Conservation (phyloP, 495 filamentous ascomycete species). For the Apodospora peruviana region DNA sequence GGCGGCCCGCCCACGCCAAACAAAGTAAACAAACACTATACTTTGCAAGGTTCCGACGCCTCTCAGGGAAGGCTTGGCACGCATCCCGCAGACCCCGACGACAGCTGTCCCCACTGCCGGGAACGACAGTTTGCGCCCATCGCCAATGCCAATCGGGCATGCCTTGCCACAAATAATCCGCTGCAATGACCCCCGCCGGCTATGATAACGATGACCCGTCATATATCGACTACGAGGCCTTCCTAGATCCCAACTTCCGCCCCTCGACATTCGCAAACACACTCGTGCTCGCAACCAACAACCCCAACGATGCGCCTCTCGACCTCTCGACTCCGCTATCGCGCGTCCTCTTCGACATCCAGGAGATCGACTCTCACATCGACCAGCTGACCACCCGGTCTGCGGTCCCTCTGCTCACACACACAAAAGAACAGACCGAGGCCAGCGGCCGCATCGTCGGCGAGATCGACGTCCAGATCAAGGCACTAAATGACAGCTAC, state of each 20-base stretch:
- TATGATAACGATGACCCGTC: constrained; percentile 56
- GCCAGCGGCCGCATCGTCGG: constrained; percentile 63
- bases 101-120: no score
- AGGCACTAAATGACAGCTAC: constrained; percentile 75
- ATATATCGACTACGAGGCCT: constrained; percentile 95
- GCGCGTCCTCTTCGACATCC: constrained; percentile 90
- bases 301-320: constrained; percentile 80
- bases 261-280: constrained; percentile 78
- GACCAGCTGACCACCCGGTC: constrained; percentile 80
- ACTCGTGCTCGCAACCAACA: constrained; percentile 84
- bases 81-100: background rate
- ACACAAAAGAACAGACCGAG: constrained; percentile 66
- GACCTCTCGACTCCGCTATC: constrained; percentile 93
- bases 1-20: no score
- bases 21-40: no score
- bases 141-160: background rate
- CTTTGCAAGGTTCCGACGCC: no score
- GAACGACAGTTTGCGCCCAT: no score
- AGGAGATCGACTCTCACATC: constrained; percentile 96
- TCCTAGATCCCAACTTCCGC: constrained; percentile 78
- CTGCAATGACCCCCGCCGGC: constrained; percentile 16
- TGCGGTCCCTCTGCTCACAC: constrained; percentile 73
- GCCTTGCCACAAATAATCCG: constrained; percentile 3
- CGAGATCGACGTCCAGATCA: constrained; percentile 70
- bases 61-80: no score